phyloP scores from a whole-genome alignment of 495 filamentous ascomycete genomes.

The Penicillium roqueforti region DNA sequence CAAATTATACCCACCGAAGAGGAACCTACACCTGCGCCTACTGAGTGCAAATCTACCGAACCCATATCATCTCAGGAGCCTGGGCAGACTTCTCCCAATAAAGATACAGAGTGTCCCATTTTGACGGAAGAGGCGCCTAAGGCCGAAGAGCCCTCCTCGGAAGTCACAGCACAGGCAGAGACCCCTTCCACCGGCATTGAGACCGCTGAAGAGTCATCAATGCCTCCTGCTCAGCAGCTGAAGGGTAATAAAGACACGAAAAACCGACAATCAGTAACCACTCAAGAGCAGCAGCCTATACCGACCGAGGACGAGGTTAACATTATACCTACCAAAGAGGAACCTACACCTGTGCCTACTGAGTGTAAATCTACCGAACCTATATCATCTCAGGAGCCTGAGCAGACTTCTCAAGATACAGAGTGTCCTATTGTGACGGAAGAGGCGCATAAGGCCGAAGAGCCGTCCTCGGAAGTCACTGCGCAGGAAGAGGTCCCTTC shows the following conservation, averaged over 20 bases:
- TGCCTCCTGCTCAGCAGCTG: conserved; percentile 4
- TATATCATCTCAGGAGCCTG: neutral
- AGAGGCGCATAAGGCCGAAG: conserved; percentile 5
- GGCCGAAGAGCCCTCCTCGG: neutral
- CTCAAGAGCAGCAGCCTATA: no score
- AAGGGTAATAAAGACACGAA: conserved; percentile 17
- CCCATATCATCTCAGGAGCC: neutral
- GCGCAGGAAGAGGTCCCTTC: neutral
- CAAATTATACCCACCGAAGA: neutral
- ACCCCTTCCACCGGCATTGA: neutral
- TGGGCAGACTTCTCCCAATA: neutral
- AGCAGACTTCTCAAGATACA: neutral
- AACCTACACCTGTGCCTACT: neutral
- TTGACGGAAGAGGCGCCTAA: neutral
- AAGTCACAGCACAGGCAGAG: conserved; percentile 5
- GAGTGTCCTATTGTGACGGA: neutral
- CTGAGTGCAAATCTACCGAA: neutral
- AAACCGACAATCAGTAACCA: conserved; percentile 11
- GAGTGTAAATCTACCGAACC: neutral
- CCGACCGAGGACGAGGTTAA: no score
- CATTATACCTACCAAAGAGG: neutral
- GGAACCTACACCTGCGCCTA: neutral
- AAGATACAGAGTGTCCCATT: neutral
- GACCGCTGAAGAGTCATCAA: neutral
- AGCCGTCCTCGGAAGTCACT: neutral